phyloP scores from a whole-genome alignment of 108 stramenopile species.

The Nitzschia inconspicua region DNA sequence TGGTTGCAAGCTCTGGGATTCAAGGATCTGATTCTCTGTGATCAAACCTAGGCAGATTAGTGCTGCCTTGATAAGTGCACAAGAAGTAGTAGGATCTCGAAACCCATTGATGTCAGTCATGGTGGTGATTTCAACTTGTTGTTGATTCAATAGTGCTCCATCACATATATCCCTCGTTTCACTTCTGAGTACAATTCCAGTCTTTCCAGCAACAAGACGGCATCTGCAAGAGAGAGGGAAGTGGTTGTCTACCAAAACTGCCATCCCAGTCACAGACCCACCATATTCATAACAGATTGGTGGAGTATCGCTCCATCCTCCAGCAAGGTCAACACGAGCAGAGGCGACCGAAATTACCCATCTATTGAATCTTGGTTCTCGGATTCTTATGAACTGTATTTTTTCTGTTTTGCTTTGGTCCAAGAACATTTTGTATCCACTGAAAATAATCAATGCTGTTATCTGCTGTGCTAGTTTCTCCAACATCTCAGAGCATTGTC shows the following conservation, averaged over 20 bases:
- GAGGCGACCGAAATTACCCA: constrained; percentile 68
- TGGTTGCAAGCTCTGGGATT: constrained; percentile 32
- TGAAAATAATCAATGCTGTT: too few relatives aligned
- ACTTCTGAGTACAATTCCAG: constrained; percentile 46
- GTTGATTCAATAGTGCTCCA: constrained; percentile 21
- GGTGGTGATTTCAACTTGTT: constrained; percentile 21
- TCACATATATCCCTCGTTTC: constrained; percentile 44
- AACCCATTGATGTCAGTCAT: constrained; percentile 44
- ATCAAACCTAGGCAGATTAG: constrained; percentile 53
- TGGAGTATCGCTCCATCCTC: constrained; percentile 90
- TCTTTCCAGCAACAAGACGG: constrained; percentile 29
- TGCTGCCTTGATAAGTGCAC: constrained; percentile 70
- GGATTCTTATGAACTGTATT: not conserved
- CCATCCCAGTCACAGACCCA: constrained; percentile 66
- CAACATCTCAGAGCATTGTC: too few relatives aligned
- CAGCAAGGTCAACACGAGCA: constrained; percentile 76
- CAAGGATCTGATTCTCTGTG: constrained; percentile 29
- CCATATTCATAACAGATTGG: constrained; percentile 80
- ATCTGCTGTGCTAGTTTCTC: too few relatives aligned
- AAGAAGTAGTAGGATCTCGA: constrained; percentile 50
- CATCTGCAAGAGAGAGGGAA: constrained; percentile 68
- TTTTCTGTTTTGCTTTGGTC: too few relatives aligned
- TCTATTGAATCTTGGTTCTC: not conserved
- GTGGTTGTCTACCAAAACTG: constrained; percentile 55
- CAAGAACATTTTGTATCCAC: too few relatives aligned